These are phyloP conservation scores for Spinacia oleracea DNA, from an alignment of 179 eudicot genomes.

Conservation along the genomic window DNA sequence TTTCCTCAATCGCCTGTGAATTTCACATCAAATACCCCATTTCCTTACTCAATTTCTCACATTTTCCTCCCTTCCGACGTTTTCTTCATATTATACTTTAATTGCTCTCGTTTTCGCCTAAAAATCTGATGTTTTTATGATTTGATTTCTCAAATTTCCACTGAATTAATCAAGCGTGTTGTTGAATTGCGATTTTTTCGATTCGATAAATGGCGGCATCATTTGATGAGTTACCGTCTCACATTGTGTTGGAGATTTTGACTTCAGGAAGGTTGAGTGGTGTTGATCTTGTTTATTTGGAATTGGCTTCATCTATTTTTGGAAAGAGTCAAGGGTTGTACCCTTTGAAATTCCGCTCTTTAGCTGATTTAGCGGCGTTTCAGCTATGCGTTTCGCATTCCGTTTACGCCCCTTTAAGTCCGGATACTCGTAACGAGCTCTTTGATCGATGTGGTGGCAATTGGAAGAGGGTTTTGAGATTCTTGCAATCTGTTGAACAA, in stretches of 20 bases:
- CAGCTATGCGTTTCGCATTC: slow-evolving; percentile 65
- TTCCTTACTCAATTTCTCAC: slow-evolving; percentile 50
- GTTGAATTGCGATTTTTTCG: neutral
- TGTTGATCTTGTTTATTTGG: slow-evolving; percentile 69
- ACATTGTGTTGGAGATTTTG: slow-evolving; percentile 74
- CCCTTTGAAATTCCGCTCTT: slow-evolving; percentile 54
- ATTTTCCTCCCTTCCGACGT: slow-evolving; percentile 44
- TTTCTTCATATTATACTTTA: slow-evolving; percentile 42
- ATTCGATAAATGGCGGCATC: slow-evolving; percentile 46
- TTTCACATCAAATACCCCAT: slow-evolving; percentile 36
- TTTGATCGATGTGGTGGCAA: slow-evolving; percentile 57
- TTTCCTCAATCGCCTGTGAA: slow-evolving; percentile 24
- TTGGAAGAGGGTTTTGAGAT: slow-evolving; percentile 89
- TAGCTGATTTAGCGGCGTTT: slow-evolving; percentile 79
- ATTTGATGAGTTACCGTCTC: slow-evolving; percentile 73
- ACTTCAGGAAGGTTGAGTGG: slow-evolving; percentile 69
- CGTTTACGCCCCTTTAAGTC: slow-evolving; percentile 41
- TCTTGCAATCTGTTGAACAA: slow-evolving; percentile 82
- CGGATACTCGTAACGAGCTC: slow-evolving; percentile 41
- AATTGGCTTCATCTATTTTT: slow-evolving; percentile 59
- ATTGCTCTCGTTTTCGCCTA: slow-evolving; percentile 63
- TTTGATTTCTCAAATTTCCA: neutral
- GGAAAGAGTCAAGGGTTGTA: slow-evolving; percentile 51
- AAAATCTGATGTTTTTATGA: slow-evolving; percentile 38
- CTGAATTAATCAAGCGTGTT: neutral